Conservation (phyloP, 2,329 filamentous ascomycete species). For the Sporothrix curviconia region DNA sequence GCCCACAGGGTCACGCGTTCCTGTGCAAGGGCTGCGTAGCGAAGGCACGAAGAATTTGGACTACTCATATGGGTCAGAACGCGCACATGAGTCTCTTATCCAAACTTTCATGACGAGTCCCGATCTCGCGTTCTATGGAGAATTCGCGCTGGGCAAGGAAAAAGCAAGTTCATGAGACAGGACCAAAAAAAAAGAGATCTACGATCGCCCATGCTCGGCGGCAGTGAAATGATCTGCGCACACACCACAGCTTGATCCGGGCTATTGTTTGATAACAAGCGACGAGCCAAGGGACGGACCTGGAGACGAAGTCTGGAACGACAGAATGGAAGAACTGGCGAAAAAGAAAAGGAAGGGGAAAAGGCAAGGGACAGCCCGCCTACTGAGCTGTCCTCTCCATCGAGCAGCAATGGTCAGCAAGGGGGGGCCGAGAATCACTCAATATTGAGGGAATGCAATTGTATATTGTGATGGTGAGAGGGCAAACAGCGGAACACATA, state of each 20-base stretch:
- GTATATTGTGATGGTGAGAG: too few species aligned
- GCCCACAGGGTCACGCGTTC: too few species aligned
- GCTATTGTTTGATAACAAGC: background rate
- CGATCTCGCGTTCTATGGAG: too few species aligned
- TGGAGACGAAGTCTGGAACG: background rate
- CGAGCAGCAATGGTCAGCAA: background rate
- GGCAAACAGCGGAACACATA: too few species aligned
- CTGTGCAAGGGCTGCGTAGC: too few species aligned
- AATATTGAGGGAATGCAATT: too few species aligned
- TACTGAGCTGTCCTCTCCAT: background rate
- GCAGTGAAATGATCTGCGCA: conserved; percentile 1
- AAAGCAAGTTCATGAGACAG: background rate
- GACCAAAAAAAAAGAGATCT: background rate
- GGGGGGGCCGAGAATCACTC: too few species aligned
- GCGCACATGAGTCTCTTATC: too few species aligned
- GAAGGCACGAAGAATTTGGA: too few species aligned
- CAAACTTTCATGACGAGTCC: too few species aligned
- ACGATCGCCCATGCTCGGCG: background rate
- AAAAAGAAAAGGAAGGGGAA: background rate
- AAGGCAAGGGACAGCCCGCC: background rate
- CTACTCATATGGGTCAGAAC: too few species aligned
- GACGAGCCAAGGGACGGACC: background rate
- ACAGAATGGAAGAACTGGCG: background rate
- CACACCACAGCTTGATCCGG: background rate
- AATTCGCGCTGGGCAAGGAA: too few species aligned